Evolutionary conservation across 768 basidiomycete species (phyloP).

Genomic region (Suillus tomentosus): DNA sequence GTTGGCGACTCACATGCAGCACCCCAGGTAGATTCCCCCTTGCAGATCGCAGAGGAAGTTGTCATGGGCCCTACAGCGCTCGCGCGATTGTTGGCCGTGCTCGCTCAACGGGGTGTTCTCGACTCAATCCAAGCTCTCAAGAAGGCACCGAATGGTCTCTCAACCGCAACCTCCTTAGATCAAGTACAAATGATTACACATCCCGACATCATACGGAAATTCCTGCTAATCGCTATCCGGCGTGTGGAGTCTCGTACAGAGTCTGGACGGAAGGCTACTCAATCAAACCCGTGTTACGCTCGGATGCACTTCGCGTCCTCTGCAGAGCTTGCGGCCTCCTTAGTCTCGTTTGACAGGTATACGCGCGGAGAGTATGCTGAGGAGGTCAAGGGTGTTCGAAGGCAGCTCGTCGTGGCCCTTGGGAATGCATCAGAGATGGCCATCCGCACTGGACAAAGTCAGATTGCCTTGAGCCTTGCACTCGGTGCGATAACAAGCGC

Average conservation of each 20-base stretch:
- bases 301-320: slow-evolving; percentile 25
- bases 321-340: slow-evolving; percentile 34
- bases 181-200: slow-evolving; percentile 29
- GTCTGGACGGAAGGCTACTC: slow-evolving; percentile 23
- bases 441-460: slow-evolving; percentile 2
- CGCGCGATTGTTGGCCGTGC: slow-evolving; percentile 28
- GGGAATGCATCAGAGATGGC: slow-evolving; percentile 39
- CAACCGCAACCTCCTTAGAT: slow-evolving; percentile 16
- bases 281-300: slow-evolving; percentile 26
- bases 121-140: slow-evolving; percentile 16
- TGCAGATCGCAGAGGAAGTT: slow-evolving; percentile 21
- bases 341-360: slow-evolving; percentile 31
- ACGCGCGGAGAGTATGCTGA: slow-evolving; percentile 25
- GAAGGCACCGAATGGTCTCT: slow-evolving; percentile 23
- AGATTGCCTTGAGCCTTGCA: slow-evolving; percentile 5
- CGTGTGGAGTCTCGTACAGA: slow-evolving; percentile 25
- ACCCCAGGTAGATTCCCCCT: slow-evolving; percentile 19
- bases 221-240: slow-evolving; percentile 22
- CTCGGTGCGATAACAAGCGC: slow-evolving; percentile 8
- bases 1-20: slow-evolving; percentile 18
- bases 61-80: slow-evolving; percentile 30
- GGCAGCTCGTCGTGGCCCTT: slow-evolving; percentile 34
- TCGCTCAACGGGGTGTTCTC: slow-evolving; percentile 29
- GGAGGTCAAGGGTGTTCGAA: slow-evolving; percentile 22
- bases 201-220: slow-evolving; percentile 20